These are phyloP conservation scores for Immersiporthe knoxdaviesiana DNA, from an alignment of 2,329 filamentous ascomycete genomes.

Conservation along the genomic window DNA sequence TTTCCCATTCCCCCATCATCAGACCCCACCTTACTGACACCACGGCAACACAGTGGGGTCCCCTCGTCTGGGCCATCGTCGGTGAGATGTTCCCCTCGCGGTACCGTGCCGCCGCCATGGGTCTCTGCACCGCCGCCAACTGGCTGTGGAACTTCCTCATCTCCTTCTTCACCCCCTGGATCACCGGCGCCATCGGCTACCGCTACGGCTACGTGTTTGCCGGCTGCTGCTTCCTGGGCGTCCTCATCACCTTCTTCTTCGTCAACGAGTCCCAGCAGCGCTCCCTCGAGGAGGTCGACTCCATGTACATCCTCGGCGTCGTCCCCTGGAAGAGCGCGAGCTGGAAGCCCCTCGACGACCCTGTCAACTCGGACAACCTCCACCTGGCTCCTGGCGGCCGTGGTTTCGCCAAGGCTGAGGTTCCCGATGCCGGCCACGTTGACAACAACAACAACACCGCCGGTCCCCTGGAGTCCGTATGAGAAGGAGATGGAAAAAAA, in stretches of 20 bases:
- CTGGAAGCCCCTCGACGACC: conserved; percentile 42
- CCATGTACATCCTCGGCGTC: conserved; percentile 63
- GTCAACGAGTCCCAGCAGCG: conserved; percentile 65
- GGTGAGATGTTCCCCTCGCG: conserved; percentile 52
- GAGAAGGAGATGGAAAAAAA: not conserved
- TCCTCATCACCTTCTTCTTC: conserved; percentile 67
- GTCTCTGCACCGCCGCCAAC: conserved; percentile 48
- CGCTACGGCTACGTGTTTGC: conserved; percentile 68
- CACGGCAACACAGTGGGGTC: conserved; percentile 61
- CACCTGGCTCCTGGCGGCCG: conserved; percentile 28
- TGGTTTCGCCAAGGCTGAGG: conserved; percentile 25
- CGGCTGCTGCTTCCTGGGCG: conserved; percentile 60
- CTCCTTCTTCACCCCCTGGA: conserved; percentile 71
- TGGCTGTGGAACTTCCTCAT: conserved; percentile 67
- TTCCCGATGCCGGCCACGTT: conserved; percentile 25
- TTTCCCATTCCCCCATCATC: not conserved
- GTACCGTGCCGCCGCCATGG: conserved; percentile 30
- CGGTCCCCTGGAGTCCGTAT: conserved; percentile 20
- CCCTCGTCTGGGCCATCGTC: conserved; percentile 69
- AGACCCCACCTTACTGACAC: conserved; percentile 21
- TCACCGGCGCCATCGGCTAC: conserved; percentile 63
- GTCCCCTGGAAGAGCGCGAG: conserved; percentile 58
- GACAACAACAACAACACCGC: conserved; percentile 16
- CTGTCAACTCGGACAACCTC: conserved; percentile 27
- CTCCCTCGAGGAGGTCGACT: conserved; percentile 69